Evolutionary conservation across 345 rosid species (phyloP), one percentile per base, ranked within the genome.

Genomic region (Pseudoturritis turrita): DNA sequence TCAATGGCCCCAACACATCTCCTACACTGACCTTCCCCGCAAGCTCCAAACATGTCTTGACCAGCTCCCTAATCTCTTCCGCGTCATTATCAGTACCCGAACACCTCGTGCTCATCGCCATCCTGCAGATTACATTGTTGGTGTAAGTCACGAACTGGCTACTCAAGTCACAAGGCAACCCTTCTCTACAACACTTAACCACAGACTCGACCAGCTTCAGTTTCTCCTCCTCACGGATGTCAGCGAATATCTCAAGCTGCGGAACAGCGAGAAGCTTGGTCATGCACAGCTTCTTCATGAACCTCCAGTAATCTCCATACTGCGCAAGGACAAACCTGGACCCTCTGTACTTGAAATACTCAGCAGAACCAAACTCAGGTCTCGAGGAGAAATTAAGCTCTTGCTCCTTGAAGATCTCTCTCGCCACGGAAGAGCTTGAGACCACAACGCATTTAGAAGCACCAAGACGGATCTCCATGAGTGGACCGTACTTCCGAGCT

Each of bases 31-130:
- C 65, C 77, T 84, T 90, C 66, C 88, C 94, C 0, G 87, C 80
- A 39, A 78, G 84, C 45, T 75, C 44, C 78, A 86, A 68, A 35
- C 86, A 79, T 46, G 81, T 78, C 74, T 51, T 64, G 1, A 90
- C 51, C 37, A 62, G 35, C 68, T 62, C 23, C 68, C 80, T 65
- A 29, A 88, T 77, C 51, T 80, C 83, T 12, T 63, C 43, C 0
- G 88, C 89, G 18, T 84, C 86, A n/a, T 79, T 62, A 37, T 59
- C 67, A 23, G 49, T 80, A 58, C 83, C 88, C 0, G 86, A 77
- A 74, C 91, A 88, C 81, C 85, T 72, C 1, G 87, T 81, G 68
- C 86, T 85, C 85, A 90, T 82, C 0, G 83, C 88, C 96, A 90
- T 80, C 75, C 87, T 60, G 50, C 91, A 87, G 22, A 87, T 83